Base-by-base conservation (phyloP, 768 basidiomycete species). In the Tylopilus sp. region DNA sequence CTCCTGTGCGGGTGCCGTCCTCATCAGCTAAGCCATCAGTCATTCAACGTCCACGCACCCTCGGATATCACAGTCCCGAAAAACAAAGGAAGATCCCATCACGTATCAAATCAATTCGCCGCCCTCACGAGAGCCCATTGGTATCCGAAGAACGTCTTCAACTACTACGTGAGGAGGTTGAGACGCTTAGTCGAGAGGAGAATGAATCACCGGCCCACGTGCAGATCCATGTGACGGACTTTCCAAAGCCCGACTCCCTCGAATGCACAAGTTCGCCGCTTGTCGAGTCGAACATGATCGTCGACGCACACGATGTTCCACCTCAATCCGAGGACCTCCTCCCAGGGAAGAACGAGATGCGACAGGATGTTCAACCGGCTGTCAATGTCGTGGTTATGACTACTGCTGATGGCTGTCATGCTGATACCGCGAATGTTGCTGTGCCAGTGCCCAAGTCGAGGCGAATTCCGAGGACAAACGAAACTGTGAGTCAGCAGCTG, bases 401-500 rank as follows among this genome's bases (percentile, higher is more conserved):
- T 22, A 35, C 40, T 26, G 18, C 11, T 25, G 47, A 48, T 18
- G n/a, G 39, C 30, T 40, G 35, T 20, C 44, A 45, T 5, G 13
- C 43, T 42, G 53, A 58, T 6, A n/a, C 31, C 33, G 48, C 21
- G 10, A 36, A 28, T 11, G 30, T 40, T 39, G 28, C 44, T 28
- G 46, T 41, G 20, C 57, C 30, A 33, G 44, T n/a, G 9, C 56
- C 53, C 44, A 53, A 45, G 20, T 30, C 48, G 25, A 66, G 49
- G 49, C 51, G 64, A 59, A 61, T 59, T 54, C 63, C 68, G 58
- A 69, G 59, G 68, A 63, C 48, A 22, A 66, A 21, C 1, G 58
- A 49, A 31, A 47, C 47, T 30, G 68, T 68, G 58, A 61, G 68
- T 57, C 56, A 58, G 43, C 52, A n/a, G 26, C 28, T 28, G 13